Evolutionary conservation across 2,329 filamentous ascomycete species (phyloP).

Genomic region (Pseudopyrenochaeta lycopersici): DNA sequence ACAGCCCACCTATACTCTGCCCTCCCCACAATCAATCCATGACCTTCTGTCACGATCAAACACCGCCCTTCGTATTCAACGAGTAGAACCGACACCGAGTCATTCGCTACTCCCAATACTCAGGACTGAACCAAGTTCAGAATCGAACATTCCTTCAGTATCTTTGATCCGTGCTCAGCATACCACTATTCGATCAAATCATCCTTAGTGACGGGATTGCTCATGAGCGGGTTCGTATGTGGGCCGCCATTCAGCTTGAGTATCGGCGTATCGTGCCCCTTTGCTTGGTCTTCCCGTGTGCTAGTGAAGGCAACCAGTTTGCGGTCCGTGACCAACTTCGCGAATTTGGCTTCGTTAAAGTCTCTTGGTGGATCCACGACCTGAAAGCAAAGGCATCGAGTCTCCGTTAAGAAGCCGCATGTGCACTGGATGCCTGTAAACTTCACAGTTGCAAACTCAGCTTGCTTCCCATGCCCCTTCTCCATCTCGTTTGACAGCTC

Average conservation of each 20-base stretch:
- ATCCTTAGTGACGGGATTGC: slow-evolving; percentile 13
- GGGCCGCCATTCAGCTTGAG: slow-evolving; percentile 17
- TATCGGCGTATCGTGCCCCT: slow-evolving; percentile 24
- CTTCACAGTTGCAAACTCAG: slow-evolving; percentile 20
- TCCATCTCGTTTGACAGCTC: slow-evolving; percentile 15
- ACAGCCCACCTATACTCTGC: no score
- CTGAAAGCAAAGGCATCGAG: slow-evolving; percentile 32
- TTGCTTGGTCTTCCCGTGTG: slow-evolving; percentile 20
- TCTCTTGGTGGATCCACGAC: slow-evolving; percentile 16
- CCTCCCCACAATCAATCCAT: no score
- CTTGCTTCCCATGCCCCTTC: slow-evolving; percentile 25
- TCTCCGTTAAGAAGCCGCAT: slow-evolving; percentile 24
- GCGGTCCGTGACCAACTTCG: background rate
- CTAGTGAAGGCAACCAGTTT: slow-evolving; percentile 8
- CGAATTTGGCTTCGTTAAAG: background rate
- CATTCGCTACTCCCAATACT: background rate
- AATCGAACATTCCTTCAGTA: background rate
- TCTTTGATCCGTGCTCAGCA: background rate
- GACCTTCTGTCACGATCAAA: no score
- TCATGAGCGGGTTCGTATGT: slow-evolving; percentile 34
- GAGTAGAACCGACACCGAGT: no score
- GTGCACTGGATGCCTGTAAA: slow-evolving; percentile 32
- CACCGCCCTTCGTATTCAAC: no score
- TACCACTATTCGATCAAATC: slow-evolving; percentile 6
- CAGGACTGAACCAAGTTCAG: background rate